phyloP scores from a whole-genome alignment of 352 stramenopile species.

The Thalassiosira pacifica region DNA sequence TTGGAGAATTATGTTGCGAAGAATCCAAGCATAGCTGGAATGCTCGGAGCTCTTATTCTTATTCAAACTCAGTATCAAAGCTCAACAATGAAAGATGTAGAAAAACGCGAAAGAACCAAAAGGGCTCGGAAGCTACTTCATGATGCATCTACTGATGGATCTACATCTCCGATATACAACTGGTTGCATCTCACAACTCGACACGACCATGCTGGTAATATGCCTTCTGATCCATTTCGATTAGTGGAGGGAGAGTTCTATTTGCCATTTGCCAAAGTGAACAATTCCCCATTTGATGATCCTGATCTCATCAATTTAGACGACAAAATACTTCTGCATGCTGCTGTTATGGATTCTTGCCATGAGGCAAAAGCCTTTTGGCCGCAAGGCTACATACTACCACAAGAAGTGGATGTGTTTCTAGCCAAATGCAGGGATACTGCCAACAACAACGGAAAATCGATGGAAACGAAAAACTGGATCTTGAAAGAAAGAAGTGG shows the following conservation, averaged over 20 bases:
- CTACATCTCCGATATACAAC: slow-evolving; percentile 29
- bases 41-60: slow-evolving; percentile 33
- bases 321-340: slow-evolving; percentile 78
- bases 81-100: background rate
- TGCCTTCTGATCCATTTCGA: slow-evolving; percentile 1
- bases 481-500: slow-evolving; percentile 74
- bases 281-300: slow-evolving; percentile 80
- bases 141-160: slow-evolving; percentile 1
- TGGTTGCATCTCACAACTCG: slow-evolving; percentile 40
- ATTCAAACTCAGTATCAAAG: slow-evolving; percentile 7
- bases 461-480: slow-evolving; percentile 48
- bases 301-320: slow-evolving; percentile 71
- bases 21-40: slow-evolving; percentile 25
- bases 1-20: slow-evolving; percentile 33
- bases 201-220: background rate
- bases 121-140: slow-evolving; percentile 9
- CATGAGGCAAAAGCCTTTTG: slow-evolving; percentile 40
- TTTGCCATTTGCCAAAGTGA: slow-evolving; percentile 57
- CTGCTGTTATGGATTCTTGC: slow-evolving; percentile 41
- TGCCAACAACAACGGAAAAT: background rate
- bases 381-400: slow-evolving; percentile 63
- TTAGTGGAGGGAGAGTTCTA: slow-evolving; percentile 3
- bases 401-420: slow-evolving; percentile 38
- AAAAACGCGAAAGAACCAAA: slow-evolving; percentile 1
- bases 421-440: background rate